phyloP scores from a whole-genome alignment of 441 rosid species.

The Pelargonium myrrhifolium region DNA sequence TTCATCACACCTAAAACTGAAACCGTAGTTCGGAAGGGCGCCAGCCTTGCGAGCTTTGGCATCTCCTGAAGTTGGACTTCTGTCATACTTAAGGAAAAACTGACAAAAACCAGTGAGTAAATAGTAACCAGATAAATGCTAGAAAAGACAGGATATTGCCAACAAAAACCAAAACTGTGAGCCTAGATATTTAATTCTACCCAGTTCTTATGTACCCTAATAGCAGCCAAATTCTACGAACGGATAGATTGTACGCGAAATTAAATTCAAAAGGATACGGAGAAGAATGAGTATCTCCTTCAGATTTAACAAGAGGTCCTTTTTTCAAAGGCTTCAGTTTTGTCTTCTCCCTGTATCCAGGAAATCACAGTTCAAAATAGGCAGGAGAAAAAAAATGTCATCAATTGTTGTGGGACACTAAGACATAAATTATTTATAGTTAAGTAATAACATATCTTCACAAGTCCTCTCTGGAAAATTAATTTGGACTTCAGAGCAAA shows the following conservation, averaged over 20 bases:
- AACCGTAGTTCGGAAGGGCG: constrained; percentile 88
- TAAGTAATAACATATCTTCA: not conserved
- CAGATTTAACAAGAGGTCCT: constrained; percentile 44
- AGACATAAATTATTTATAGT: constrained; percentile 1
- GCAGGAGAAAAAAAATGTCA: constrained; percentile 6
- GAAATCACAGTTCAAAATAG: constrained; percentile 26
- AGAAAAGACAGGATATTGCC: not conserved
- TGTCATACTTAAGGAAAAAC: constrained; percentile 33
- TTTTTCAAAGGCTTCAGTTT: constrained; percentile 54
- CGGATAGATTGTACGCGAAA: constrained; percentile 12
- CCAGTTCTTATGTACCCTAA: not conserved
- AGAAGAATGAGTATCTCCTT: constrained; percentile 49
- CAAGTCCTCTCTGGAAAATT: not conserved
- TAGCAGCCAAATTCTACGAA: constrained; percentile 2
- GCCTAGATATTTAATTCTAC: not conserved
- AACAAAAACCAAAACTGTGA: not conserved
- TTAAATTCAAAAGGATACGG: constrained; percentile 49
- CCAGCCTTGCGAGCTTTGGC: constrained; percentile 54
- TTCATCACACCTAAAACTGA: constrained; percentile 90
- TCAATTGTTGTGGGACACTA: constrained; percentile 2
- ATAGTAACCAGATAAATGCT: constrained; percentile 6
- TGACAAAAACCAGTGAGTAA: constrained; percentile 8
- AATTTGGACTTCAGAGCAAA: not conserved
- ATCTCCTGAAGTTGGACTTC: constrained; percentile 67
- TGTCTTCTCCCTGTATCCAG: constrained; percentile 53